Evolutionary conservation across 148 eudicot genomes (phyloP).

Genomic region (Nepenthes gracilis): DNA sequence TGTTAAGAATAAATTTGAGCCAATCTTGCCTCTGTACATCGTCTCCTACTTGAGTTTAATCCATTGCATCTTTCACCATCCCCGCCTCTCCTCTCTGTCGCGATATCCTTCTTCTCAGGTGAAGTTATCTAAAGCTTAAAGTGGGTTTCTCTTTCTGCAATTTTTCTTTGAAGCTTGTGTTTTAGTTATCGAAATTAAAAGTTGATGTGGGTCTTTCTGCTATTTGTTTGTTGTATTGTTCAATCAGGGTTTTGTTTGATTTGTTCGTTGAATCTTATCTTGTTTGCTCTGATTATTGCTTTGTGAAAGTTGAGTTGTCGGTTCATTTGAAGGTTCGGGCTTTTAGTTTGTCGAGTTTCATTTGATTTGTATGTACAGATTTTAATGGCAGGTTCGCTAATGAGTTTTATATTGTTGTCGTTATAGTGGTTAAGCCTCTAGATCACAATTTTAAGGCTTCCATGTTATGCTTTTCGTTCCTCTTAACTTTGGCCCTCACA

Average conservation of each 20-base stretch:
- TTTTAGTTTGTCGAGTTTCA: no score
- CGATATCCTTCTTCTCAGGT: conserved; percentile 9
- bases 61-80: no score
- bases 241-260: no score
- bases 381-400: no score
- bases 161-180: not conserved
- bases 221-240: not conserved
- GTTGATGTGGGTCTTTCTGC: conserved; percentile 1
- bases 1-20: no score
- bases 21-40: not conserved
- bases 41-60: conserved; percentile 15
- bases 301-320: not conserved
- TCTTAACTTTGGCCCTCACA: no score
- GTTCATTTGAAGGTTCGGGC: no score
- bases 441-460: no score
- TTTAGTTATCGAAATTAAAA: conserved; percentile 8
- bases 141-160: conserved; percentile 4
- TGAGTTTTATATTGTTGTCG: no score
- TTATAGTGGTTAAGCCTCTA: no score
- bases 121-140: conserved; percentile 8
- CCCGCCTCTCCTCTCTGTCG: conserved; percentile 10
- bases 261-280: not conserved
- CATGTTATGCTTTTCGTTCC: no score
- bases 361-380: no score
- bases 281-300: conserved; percentile 3